A percentile compares a stretch with the other conserved stretches of the same genome.
Evolutionary conservation across 108 stramenopile genomes (phyloP).

Genomic region (Cyclostephanos invisitatus): DNA sequence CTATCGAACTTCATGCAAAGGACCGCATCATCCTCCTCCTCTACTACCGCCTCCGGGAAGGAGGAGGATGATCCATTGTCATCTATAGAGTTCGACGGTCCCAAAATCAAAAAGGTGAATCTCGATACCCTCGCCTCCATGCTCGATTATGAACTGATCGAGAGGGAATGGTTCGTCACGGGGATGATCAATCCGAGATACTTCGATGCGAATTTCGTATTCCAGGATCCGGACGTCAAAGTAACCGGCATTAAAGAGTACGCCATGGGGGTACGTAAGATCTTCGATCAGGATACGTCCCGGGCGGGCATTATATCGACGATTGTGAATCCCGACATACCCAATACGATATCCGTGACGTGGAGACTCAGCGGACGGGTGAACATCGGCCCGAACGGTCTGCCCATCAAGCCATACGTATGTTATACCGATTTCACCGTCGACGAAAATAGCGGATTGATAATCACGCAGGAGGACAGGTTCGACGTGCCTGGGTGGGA

Average conservation of each 20-base stretch:
- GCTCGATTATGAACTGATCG: conserved; percentile 65
- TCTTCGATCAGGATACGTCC: conserved; percentile 72
- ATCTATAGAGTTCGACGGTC: conserved; percentile 37
- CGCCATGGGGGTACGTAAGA: conserved; percentile 63
- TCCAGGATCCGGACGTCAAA: conserved; percentile 88
- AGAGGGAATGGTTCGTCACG: conserved; percentile 89
- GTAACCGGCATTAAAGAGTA: conserved; percentile 78
- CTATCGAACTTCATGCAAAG: conserved; percentile 73
- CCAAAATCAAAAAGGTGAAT: conserved; percentile 31
- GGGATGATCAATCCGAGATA: conserved; percentile 77
- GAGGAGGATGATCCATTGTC: conserved; percentile 13
- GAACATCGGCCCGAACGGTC: conserved; percentile 70
- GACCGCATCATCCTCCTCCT: not conserved
- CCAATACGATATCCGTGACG: conserved; percentile 70
- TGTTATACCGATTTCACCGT: conserved; percentile 78
- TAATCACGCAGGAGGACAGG: conserved; percentile 79
- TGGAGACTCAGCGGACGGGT: conserved; percentile 82
- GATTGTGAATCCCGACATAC: conserved; percentile 46
- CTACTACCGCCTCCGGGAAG: not conserved
- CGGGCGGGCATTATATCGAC: conserved; percentile 79
- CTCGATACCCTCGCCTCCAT: conserved; percentile 54
- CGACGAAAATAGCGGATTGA: conserved; percentile 60
- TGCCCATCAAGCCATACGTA: conserved; percentile 87
- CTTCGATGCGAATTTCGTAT: conserved; percentile 75
- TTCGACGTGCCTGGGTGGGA: conserved; percentile 77